These are phyloP conservation scores for Tolypocladium guangdongense DNA, from an alignment of 2,329 filamentous ascomycete genomes.

Conservation along the genomic window DNA sequence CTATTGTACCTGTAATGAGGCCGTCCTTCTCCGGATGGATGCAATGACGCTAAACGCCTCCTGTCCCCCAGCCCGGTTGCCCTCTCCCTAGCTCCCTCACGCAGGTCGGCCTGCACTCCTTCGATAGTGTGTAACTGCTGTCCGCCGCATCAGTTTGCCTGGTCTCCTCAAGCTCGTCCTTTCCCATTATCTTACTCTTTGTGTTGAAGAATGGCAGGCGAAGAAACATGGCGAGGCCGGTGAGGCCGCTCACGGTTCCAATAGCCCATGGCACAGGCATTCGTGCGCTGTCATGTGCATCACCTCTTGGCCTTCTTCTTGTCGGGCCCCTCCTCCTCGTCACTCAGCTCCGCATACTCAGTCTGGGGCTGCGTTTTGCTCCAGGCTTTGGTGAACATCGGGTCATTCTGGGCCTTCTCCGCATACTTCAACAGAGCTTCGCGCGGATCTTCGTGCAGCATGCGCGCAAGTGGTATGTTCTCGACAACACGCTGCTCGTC, in stretches of 20 bases:
- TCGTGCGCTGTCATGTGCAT: slow-evolving; percentile 7
- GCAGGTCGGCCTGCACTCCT: not conserved
- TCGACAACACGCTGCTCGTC: slow-evolving; percentile 83
- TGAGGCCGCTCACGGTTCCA: not conserved
- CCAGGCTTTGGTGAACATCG: slow-evolving; percentile 91
- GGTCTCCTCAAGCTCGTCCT: not conserved
- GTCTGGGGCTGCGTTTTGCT: slow-evolving; percentile 84
- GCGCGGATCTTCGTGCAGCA: slow-evolving; percentile 92
- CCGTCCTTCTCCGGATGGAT: not conserved
- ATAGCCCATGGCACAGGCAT: not conserved
- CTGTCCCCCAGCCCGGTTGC: not conserved
- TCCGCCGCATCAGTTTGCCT: not conserved
- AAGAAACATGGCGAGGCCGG: not conserved
- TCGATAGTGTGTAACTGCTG: not conserved
- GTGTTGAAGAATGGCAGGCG: not conserved
- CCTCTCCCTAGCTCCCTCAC: not conserved
- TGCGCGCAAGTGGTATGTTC: slow-evolving; percentile 78
- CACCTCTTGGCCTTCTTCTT: slow-evolving; percentile 51
- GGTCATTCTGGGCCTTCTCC: slow-evolving; percentile 83
- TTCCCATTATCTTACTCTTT: not conserved
- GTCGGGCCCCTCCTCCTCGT: slow-evolving; percentile 65
- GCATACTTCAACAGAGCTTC: slow-evolving; percentile 94
- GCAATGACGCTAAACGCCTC: not conserved
- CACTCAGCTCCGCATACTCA: slow-evolving; percentile 81
- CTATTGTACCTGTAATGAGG: not conserved